phyloP scores from a whole-genome alignment of 192 early-diverging fungal species.

The Coemansia sp. region DNA sequence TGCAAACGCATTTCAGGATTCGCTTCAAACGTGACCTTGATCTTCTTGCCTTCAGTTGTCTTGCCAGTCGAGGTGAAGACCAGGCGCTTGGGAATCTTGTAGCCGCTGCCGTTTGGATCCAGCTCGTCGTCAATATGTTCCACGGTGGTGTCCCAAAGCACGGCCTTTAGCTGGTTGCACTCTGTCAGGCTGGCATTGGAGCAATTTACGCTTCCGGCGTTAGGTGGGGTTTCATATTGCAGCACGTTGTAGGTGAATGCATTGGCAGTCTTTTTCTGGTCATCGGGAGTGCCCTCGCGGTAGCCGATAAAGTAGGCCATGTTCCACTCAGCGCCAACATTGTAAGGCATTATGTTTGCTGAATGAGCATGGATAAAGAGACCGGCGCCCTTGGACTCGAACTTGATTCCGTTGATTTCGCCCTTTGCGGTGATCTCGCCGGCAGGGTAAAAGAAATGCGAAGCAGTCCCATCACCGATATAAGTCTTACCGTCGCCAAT shows the following conservation, averaged over 20 bases:
- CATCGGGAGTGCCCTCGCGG: conserved; percentile 61
- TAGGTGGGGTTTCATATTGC: conserved; percentile 78
- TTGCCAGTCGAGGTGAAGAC: conserved; percentile 79
- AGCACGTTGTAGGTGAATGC: conserved; percentile 54
- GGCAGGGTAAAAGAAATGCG: conserved; percentile 82
- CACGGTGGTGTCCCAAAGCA: conserved; percentile 73
- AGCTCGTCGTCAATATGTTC: conserved; percentile 60
- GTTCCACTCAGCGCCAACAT: conserved; percentile 82
- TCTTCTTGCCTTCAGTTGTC: conserved; percentile 66
- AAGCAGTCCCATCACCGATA: conserved; percentile 66
- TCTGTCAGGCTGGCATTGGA: conserved; percentile 75
- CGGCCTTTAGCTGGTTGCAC: conserved; percentile 65
- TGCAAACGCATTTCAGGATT: conserved; percentile 65
- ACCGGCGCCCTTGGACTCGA: conserved; percentile 65
- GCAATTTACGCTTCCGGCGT: conserved; percentile 64
- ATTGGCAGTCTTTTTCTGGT: conserved; percentile 42
- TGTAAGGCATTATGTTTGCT: conserved; percentile 77
- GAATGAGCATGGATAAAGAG: conserved; percentile 85
- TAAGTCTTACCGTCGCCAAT: conserved; percentile 79
- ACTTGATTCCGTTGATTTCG: conserved; percentile 65
- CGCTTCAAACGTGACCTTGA: conserved; percentile 66
- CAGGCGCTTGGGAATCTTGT: conserved; percentile 73
- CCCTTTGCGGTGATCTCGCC: conserved; percentile 71
- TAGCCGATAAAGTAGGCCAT: conserved; percentile 75
- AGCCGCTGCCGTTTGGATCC: conserved; percentile 80